A percentile compares a stretch with the other conserved stretches of the same genome.
Evolutionary conservation across 345 rosid genomes (phyloP).

Genomic region (Gossypium arboreum): DNA sequence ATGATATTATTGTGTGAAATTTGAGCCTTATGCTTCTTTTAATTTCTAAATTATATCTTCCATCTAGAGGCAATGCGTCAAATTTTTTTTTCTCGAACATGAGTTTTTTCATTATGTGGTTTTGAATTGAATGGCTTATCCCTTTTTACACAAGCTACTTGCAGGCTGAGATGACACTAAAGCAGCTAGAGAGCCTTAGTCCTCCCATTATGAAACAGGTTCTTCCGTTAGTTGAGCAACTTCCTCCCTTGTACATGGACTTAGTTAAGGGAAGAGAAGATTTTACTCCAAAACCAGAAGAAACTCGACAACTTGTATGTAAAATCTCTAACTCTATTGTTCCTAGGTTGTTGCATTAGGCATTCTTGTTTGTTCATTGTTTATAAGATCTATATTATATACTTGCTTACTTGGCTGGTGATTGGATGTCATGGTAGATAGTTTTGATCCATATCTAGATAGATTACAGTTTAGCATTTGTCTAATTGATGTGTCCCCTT

Average conservation of each 20-base stretch:
- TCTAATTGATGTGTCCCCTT: not conserved
- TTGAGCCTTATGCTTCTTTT: not conserved
- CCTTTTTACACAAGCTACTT: slow-evolving; percentile 16
- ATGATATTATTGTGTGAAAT: not conserved
- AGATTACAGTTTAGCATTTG: not conserved
- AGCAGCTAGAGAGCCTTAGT: slow-evolving; percentile 83
- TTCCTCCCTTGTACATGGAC: slow-evolving; percentile 95
- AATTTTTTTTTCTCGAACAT: not conserved
- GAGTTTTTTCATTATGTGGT: not conserved
- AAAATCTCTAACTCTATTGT: not conserved
- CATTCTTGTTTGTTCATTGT: not conserved
- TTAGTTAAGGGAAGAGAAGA: slow-evolving; percentile 92
- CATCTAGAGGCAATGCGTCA: not conserved
- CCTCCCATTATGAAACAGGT: slow-evolving; percentile 97
- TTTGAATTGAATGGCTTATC: not conserved
- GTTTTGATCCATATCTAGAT: not conserved
- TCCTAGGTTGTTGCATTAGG: not conserved
- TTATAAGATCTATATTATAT: not conserved
- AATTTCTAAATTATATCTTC: not conserved
- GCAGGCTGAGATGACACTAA: slow-evolving; percentile 95
- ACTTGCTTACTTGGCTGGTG: slow-evolving; percentile 1
- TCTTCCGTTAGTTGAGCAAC: slow-evolving; percentile 91
- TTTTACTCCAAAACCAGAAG: slow-evolving; percentile 91
- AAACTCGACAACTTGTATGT: slow-evolving; percentile 90
- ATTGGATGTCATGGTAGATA: not conserved